Base-by-base conservation (phyloP, 2,329 filamentous ascomycete species). In the Fusarium abutilonis region DNA sequence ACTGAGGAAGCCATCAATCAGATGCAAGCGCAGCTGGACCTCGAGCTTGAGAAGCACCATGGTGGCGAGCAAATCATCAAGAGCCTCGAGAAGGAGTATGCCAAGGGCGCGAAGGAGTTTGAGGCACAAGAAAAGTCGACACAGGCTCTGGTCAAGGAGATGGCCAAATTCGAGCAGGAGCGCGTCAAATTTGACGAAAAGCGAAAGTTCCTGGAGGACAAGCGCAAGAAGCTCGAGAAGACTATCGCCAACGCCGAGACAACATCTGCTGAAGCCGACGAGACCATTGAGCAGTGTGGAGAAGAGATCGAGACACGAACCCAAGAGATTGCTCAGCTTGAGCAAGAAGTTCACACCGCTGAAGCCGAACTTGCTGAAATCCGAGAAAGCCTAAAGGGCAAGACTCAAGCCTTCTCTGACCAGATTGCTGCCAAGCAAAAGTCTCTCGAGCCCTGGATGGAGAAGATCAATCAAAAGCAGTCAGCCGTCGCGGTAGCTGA, bases 181-280 rank as follows among this genome's bases (percentile, higher is more conserved):
- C 89, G 89, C 19, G 95, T 99, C 77, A 99, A 99, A 73, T 93
- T 96, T 67, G 94, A 98, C 65, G 96, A 99, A 77, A 98, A 98
- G 82, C 89, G 90, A 75, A 99, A 99, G 74, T 98, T 98, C 76
- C 79, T 99, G 65, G 82, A 85, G 3, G 89, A 89, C 71, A 99
- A 99, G 79, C 89, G 91, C 70, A 97, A 95, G 80, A 99, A 99
- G 78, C 84, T 97, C 13, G 92, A 98, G 66, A 98, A 97, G 79
- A 86, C 89, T 0, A 91, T 95, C 60, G 83, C 87, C 51, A 89
- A 88, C 41, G 92, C 91, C 57, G 91, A 91, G 63, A 88, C 89
- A 55, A 87, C 89, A 6, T 85, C 87, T 1, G 83, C 85, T 1
- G 92, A 96, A 68, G 90, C 93, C 4, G 85, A 89, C 34, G 89